These are phyloP conservation scores for Phaeotremella fagi DNA, from an alignment of 768 basidiomycete species.

Conservation along the genomic window DNA sequence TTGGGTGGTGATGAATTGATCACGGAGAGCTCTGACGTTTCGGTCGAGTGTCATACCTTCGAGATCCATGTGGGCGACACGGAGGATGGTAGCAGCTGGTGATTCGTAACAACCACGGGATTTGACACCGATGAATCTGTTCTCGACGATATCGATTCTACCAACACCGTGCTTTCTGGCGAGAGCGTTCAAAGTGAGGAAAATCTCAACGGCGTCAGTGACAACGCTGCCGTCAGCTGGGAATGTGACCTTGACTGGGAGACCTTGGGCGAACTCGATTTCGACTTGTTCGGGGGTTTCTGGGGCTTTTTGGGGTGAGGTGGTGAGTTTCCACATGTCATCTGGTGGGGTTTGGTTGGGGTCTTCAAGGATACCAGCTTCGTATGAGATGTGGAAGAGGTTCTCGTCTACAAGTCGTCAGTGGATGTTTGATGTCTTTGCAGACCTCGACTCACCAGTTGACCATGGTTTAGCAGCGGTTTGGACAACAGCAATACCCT, in stretches of 20 bases:
- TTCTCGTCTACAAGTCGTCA: slow-evolving; percentile 67
- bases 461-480: slow-evolving; percentile 98
- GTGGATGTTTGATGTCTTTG: not conserved
- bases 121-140: slow-evolving; percentile 98
- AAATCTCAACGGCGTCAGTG: slow-evolving; percentile 93
- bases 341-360: slow-evolving; percentile 86
- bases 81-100: slow-evolving; percentile 92
- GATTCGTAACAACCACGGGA: slow-evolving; percentile 99
- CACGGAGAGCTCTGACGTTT: slow-evolving; percentile 88
- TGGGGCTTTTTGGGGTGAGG: slow-evolving; percentile 75
- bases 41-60: slow-evolving; percentile 98
- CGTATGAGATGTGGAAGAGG: slow-evolving; percentile 99
- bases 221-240: slow-evolving; percentile 55
- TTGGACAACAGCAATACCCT: slow-evolving; percentile 87
- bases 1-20: slow-evolving; percentile 89
- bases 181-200: slow-evolving; percentile 81
- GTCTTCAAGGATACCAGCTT: slow-evolving; percentile 97
- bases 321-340: slow-evolving; percentile 99
- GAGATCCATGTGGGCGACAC: slow-evolving; percentile 89
- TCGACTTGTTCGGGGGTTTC: slow-evolving; percentile 67
- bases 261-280: slow-evolving; percentile 80
- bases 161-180: slow-evolving; percentile 94
- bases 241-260: slow-evolving; percentile 76
- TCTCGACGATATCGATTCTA: slow-evolving; percentile 98
- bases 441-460: slow-evolving; percentile 53